Evolutionary conservation across 2,329 filamentous ascomycete genomes (phyloP).

Genomic region (Graphium sp.): DNA sequence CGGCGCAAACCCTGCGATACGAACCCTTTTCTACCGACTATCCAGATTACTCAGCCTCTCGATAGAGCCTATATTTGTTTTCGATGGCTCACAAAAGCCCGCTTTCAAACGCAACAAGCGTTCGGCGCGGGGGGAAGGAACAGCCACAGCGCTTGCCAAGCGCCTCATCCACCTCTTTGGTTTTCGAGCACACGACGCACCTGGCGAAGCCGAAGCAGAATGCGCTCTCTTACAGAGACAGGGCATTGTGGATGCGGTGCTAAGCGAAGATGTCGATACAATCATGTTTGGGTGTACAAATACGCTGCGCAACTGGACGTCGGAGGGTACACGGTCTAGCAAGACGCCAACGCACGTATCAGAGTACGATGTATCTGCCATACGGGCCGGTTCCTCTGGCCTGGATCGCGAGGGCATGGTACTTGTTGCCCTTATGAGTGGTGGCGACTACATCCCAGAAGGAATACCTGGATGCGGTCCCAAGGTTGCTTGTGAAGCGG

Average conservation of each 20-base stretch:
- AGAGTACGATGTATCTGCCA: slow-evolving; percentile 51
- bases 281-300: slow-evolving; percentile 86
- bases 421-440: slow-evolving; percentile 83
- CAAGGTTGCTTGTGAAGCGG: slow-evolving; percentile 79
- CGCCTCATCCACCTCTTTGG: slow-evolving; percentile 71
- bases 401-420: slow-evolving; percentile 84
- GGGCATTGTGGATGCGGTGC: slow-evolving; percentile 77
- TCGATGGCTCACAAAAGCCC: slow-evolving; percentile 75
- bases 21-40: slow-evolving; percentile 86
- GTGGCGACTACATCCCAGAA: slow-evolving; percentile 82
- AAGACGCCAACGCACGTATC: slow-evolving; percentile 73
- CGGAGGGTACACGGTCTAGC: slow-evolving; percentile 45
- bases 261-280: slow-evolving; percentile 94
- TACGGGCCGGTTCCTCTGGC: slow-evolving; percentile 31
- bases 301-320: slow-evolving; percentile 69
- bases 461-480: slow-evolving; percentile 78
- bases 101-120: slow-evolving; percentile 77
- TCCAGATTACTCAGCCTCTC: slow-evolving; percentile 58
- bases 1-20: slow-evolving; percentile 74
- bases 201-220: slow-evolving; percentile 91
- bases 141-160: slow-evolving; percentile 65
- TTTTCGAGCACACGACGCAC: slow-evolving; percentile 70
- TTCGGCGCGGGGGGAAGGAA: slow-evolving; percentile 44
- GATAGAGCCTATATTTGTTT: slow-evolving; percentile 81
- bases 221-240: slow-evolving; percentile 72